phyloP scores from a whole-genome alignment of 2,329 filamentous ascomycete genomes.

The Stagonosporopsis cucurbitacearum region DNA sequence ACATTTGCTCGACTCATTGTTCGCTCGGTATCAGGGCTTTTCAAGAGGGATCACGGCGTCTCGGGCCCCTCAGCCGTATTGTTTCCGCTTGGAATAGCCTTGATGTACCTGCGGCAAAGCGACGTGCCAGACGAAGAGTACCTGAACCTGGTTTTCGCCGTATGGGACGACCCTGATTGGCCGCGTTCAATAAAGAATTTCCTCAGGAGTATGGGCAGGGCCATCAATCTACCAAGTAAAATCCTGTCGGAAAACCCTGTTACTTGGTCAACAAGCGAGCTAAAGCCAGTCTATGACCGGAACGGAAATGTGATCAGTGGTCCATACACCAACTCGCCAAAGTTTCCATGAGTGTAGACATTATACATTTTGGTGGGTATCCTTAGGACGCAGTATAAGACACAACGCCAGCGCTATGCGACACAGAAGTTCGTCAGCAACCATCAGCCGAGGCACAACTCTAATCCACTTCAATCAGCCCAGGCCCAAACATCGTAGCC shows the following conservation, averaged over 20 bases:
- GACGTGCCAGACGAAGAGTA: slow-evolving; percentile 24
- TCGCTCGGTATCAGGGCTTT: slow-evolving; percentile 32
- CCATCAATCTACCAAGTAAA: background rate
- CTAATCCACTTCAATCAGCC: slow-evolving; percentile 40
- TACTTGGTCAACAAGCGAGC: slow-evolving; percentile 10
- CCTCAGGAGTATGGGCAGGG: slow-evolving; percentile 26
- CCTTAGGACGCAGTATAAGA: background rate
- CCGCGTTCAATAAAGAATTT: slow-evolving; percentile 31
- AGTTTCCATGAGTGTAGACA: slow-evolving; percentile 1
- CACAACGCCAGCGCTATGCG: slow-evolving; percentile 25
- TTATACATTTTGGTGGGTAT: slow-evolving; percentile 12
- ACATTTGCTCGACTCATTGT: slow-evolving; percentile 34
- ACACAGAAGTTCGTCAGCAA: slow-evolving; percentile 22
- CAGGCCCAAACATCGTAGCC: slow-evolving; percentile 39
- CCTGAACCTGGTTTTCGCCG: slow-evolving; percentile 15
- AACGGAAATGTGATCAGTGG: background rate
- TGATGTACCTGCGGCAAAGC: slow-evolving; percentile 28
- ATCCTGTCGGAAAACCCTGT: background rate
- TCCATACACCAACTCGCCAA: slow-evolving; percentile 2
- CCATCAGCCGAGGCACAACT: slow-evolving; percentile 20
- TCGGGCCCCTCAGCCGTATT: slow-evolving; percentile 28
- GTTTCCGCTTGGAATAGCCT: slow-evolving; percentile 31
- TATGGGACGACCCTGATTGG: slow-evolving; percentile 26
- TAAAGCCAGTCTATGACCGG: slow-evolving; percentile 3
- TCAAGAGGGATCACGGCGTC: slow-evolving; percentile 28